A percentile compares a stretch with the other conserved stretches of the same genome.
Conservation (phyloP, 1,139 yeast genomes). For the Yamadazyma dushanensis region DNA sequence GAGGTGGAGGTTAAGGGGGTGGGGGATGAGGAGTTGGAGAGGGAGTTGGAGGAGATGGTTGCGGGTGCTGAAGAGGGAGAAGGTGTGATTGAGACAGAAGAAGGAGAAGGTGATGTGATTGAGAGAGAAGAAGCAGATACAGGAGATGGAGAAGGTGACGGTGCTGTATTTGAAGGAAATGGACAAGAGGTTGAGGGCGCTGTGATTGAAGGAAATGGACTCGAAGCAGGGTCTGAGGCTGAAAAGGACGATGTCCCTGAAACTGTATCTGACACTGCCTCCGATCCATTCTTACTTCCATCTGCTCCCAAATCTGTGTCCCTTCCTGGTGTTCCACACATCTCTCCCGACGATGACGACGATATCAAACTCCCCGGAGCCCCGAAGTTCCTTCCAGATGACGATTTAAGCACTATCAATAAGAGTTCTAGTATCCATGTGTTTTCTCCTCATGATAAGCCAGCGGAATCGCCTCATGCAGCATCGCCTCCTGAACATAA, state of each 20-base stretch:
- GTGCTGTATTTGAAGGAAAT: conserved; percentile 1
- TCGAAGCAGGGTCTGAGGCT: background rate
- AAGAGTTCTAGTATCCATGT: conserved; percentile 42
- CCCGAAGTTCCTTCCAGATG: conserved; percentile 44
- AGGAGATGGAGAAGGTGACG: conserved; percentile 2
- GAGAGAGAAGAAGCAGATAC: conserved; percentile 7
- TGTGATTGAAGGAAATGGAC: background rate
- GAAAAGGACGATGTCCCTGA: background rate
- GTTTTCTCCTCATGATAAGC: conserved; percentile 12
- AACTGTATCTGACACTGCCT: background rate
- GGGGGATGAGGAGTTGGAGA: conserved; percentile 29
- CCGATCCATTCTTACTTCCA: conserved; percentile 10
- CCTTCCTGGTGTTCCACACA: conserved; percentile 34
- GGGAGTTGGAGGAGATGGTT: conserved; percentile 22
- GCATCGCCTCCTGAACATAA: too few species aligned
- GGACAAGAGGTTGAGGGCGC: background rate
- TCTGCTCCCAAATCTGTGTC: conserved; percentile 14
- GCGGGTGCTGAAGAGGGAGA: conserved; percentile 3
- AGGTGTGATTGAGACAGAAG: conserved; percentile 4
- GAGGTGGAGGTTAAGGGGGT: conserved; percentile 28
- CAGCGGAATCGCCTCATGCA: too few species aligned
- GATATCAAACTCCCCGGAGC: conserved; percentile 41
- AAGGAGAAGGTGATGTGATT: conserved; percentile 3
- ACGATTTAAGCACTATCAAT: conserved; percentile 38
- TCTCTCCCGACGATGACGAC: conserved; percentile 29